These are phyloP conservation scores for Cryptococcus wingfieldii DNA, from an alignment of 1,284 basidiomycete species.

Conservation along the genomic window DNA sequence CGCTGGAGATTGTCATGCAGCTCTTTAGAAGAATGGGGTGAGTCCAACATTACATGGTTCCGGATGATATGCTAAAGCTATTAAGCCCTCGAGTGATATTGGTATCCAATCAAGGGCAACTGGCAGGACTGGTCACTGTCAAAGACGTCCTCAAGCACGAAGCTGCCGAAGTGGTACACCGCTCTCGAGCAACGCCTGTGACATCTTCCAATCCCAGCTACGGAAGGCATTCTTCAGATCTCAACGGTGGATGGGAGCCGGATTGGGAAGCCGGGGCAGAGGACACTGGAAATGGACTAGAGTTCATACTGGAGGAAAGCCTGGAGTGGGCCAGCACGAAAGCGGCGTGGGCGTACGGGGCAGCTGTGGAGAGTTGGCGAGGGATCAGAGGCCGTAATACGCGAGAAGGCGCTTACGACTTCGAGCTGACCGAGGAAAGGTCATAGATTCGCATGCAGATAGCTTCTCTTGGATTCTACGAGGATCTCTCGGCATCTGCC, in stretches of 20 bases:
- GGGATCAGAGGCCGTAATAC: slow-evolving; percentile 4
- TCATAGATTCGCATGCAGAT: no score
- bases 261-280: slow-evolving; percentile 7
- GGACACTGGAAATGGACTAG: slow-evolving; percentile 11
- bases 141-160: slow-evolving; percentile 91
- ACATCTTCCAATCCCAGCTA: slow-evolving; percentile 3
- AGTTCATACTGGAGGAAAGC: slow-evolving; percentile 19
- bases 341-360: slow-evolving; percentile 14
- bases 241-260: slow-evolving; percentile 9
- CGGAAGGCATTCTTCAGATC: slow-evolving; percentile 1
- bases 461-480: no score
- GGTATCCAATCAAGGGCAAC: slow-evolving; percentile 75
- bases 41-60: slow-evolving; percentile 38
- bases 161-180: slow-evolving; percentile 44
- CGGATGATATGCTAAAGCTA: neutral
- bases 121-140: slow-evolving; percentile 86
- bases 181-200: slow-evolving; percentile 6
- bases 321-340: slow-evolving; percentile 16
- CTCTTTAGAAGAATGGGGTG: slow-evolving; percentile 94
- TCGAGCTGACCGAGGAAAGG: slow-evolving; percentile 15
- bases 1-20: slow-evolving; percentile 94
- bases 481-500: neutral
- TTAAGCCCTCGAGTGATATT: slow-evolving; percentile 85
- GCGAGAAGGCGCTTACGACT: slow-evolving; percentile 14
- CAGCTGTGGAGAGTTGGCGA: slow-evolving; percentile 7